Evolutionary conservation across 768 basidiomycete genomes (phyloP).

Genomic region (Auricularia heimuer): DNA sequence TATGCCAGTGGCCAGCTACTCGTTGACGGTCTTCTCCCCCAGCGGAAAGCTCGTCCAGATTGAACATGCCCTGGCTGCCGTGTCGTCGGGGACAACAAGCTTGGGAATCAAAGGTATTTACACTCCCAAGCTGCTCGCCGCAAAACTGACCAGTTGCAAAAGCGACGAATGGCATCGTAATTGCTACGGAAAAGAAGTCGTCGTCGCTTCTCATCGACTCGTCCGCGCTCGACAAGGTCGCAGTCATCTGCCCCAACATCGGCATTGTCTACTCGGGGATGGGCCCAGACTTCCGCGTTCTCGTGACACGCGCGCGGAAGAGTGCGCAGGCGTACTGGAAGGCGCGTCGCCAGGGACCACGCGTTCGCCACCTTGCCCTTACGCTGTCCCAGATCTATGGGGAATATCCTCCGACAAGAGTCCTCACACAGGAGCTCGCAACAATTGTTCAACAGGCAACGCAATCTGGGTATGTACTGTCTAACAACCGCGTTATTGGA

Average conservation of each 20-base stretch:
- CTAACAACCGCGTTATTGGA: conserved; percentile 12
- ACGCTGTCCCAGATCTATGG: conserved; percentile 51
- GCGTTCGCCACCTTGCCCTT: background rate
- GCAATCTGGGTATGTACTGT: conserved; percentile 76
- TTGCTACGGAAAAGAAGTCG: conserved; percentile 98
- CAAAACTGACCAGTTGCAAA: conserved; percentile 2
- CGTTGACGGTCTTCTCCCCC: conserved; percentile 97
- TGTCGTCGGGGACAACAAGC: conserved; percentile 90
- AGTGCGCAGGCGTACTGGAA: conserved; percentile 99
- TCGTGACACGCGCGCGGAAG: conserved; percentile 91
- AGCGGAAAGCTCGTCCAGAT: conserved; percentile 99
- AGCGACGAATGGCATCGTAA: conserved; percentile 99
- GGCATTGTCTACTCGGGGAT: conserved; percentile 99
- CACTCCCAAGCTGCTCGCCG: background rate
- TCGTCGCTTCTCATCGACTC: conserved; percentile 97
- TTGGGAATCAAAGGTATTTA: conserved; percentile 92
- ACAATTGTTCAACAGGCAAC: conserved; percentile 99
- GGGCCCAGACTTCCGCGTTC: conserved; percentile 96
- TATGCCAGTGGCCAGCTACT: conserved; percentile 55
- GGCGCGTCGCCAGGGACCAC: conserved; percentile 8
- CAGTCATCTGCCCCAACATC: conserved; percentile 95
- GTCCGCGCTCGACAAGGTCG: conserved; percentile 95
- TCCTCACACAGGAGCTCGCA: conserved; percentile 94
- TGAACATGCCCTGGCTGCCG: conserved; percentile 96
- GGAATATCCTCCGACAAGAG: conserved; percentile 94